A percentile compares a stretch with the other conserved stretches of the same genome.
phyloP scores from a whole-genome alignment of 371 early-diverging fungal genomes.

The Amoeboradix gromovi region DNA sequence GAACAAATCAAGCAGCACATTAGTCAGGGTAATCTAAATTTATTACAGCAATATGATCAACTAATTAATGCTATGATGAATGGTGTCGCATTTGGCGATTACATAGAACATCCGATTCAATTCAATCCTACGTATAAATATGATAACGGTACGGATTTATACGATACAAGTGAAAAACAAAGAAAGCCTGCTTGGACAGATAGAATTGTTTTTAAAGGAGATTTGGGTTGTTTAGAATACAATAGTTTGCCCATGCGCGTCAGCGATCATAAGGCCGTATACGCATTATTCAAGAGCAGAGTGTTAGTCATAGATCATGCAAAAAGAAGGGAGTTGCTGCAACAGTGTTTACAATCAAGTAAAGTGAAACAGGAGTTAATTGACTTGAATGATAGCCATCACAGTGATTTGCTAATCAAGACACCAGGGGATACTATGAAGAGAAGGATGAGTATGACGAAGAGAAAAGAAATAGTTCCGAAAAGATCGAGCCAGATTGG shows the following conservation, averaged over 20 bases:
- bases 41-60: slow-evolving; percentile 26
- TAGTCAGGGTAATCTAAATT: slow-evolving; percentile 20
- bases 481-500: neutral
- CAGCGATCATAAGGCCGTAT: slow-evolving; percentile 82
- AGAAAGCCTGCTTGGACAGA: slow-evolving; percentile 73
- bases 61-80: slow-evolving; percentile 13
- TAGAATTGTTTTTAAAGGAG: slow-evolving; percentile 34
- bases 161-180: slow-evolving; percentile 61
- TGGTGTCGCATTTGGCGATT: slow-evolving; percentile 33
- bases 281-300: slow-evolving; percentile 27
- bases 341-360: neutral
- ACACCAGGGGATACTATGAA: neutral
- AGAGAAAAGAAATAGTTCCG: neutral
- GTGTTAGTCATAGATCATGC: slow-evolving; percentile 3
- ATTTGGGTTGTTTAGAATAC: neutral
- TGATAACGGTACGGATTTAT: slow-evolving; percentile 41
- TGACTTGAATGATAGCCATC: neutral
- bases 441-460: neutral
- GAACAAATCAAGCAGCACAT: slow-evolving; percentile 9
- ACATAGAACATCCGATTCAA: slow-evolving; percentile 37
- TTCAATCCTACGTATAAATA: slow-evolving; percentile 85
- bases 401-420: neutral
- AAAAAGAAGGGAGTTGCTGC: neutral
- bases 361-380: neutral
- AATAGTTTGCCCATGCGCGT: slow-evolving; percentile 12